phyloP scores from a whole-genome alignment of 73 alveolate species.

The Paramecium sexaurelia region DNA sequence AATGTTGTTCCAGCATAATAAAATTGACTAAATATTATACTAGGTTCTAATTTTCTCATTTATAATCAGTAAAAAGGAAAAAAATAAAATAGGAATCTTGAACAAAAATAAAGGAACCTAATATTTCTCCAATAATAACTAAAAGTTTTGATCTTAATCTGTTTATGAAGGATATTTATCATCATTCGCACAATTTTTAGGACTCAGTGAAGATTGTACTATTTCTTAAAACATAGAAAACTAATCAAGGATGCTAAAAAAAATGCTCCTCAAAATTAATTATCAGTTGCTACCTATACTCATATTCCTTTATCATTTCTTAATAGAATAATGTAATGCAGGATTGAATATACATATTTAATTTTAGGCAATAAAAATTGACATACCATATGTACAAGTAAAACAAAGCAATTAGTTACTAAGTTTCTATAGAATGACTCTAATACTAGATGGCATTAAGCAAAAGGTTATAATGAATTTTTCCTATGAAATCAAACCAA shows the following conservation, averaged over 20 bases:
- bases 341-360: slow-evolving; percentile 53
- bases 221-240: slow-evolving; percentile 16
- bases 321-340: not conserved
- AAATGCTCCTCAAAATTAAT: slow-evolving; percentile 55
- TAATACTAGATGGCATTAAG: slow-evolving; percentile 32
- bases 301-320: slow-evolving; percentile 39
- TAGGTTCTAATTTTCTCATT: slow-evolving; percentile 17
- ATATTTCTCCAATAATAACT: not conserved
- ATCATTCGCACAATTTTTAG: not conserved
- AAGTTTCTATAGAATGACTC: not conserved
- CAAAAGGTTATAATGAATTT: slow-evolving; percentile 33
- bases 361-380: slow-evolving; percentile 6
- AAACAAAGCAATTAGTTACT: slow-evolving; percentile 32
- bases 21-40: slow-evolving; percentile 3
- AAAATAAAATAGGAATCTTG: slow-evolving; percentile 37
- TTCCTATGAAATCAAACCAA: slow-evolving; percentile 59
- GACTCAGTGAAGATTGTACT: not conserved
- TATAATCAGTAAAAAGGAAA: not conserved
- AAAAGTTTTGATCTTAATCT: not conserved
- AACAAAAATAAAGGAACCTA: not conserved
- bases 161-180: not conserved
- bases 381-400: not conserved
- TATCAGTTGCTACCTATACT: slow-evolving; percentile 30
- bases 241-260: slow-evolving; percentile 32
- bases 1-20: slow-evolving; percentile 26